Evolutionary conservation across 2,329 filamentous ascomycete genomes (phyloP).

Genomic region (Aspergillus fumigatus): DNA sequence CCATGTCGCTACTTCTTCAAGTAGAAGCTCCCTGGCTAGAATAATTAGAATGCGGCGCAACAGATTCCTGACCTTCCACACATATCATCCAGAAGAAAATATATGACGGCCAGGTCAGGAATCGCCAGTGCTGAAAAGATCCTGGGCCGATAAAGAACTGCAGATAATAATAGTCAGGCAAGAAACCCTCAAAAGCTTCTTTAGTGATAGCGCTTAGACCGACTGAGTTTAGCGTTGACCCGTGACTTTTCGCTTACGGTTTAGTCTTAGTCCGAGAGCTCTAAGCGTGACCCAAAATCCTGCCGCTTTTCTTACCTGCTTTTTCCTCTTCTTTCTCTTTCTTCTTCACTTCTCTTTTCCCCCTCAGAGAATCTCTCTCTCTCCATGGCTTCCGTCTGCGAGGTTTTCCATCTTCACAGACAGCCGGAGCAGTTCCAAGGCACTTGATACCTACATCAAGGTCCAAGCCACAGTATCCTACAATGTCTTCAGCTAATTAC

Average conservation of each 20-base stretch:
- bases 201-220: slow-evolving; percentile 11
- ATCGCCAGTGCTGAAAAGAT: not conserved
- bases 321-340: slow-evolving; percentile 18
- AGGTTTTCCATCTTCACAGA: slow-evolving; percentile 30
- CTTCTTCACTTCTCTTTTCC: slow-evolving; percentile 12
- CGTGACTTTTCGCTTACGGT: slow-evolving; percentile 29
- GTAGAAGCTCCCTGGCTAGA: not conserved
- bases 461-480: slow-evolving; percentile 14
- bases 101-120: not conserved
- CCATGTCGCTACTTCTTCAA: slow-evolving; percentile 22
- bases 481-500: slow-evolving; percentile 39
- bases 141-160: slow-evolving; percentile 2
- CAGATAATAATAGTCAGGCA: not conserved
- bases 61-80: slow-evolving; percentile 1
- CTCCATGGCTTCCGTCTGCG: slow-evolving; percentile 33
- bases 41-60: not conserved
- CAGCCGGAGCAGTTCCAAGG: slow-evolving; percentile 22
- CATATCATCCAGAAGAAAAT: slow-evolving; percentile 2
- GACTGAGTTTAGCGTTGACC: slow-evolving; percentile 23
- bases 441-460: slow-evolving; percentile 10
- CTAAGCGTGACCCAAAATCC: slow-evolving; percentile 18
- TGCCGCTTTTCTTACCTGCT: slow-evolving; percentile 16
- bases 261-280: slow-evolving; percentile 5
- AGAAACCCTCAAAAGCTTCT: not conserved
- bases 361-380: slow-evolving; percentile 13